A percentile compares a stretch with the other conserved stretches of the same genome.
Evolutionary conservation across 495 filamentous ascomycete genomes (phyloP).

Genomic region (Aspergillus leporis): DNA sequence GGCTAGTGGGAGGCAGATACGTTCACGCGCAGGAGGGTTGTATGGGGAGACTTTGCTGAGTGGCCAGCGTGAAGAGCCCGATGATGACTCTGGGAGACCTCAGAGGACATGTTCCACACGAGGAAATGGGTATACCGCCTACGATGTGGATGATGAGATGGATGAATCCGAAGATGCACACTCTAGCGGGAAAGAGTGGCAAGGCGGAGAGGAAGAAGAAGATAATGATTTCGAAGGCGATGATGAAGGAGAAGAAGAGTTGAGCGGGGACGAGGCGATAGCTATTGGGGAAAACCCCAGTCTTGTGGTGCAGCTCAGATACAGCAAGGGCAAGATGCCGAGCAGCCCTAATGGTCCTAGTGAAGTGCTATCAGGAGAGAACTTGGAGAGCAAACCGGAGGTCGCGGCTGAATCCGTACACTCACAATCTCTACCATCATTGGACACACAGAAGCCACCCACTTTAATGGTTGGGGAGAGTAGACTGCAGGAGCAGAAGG

Average conservation of each 20-base stretch:
- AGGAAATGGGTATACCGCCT: slow-evolving; percentile 50
- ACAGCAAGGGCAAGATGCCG: slow-evolving; percentile 36
- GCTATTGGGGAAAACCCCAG: slow-evolving; percentile 56
- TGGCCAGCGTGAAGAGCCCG: slow-evolving; percentile 46
- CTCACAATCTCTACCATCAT: background rate
- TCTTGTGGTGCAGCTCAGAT: slow-evolving; percentile 67
- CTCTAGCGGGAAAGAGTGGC: slow-evolving; percentile 60
- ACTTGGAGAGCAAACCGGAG: slow-evolving; percentile 8
- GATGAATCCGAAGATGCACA: slow-evolving; percentile 62
- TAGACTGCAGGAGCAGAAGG: background rate
- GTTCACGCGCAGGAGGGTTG: slow-evolving; percentile 68
- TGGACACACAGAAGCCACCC: slow-evolving; percentile 2
- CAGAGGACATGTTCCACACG: slow-evolving; percentile 34
- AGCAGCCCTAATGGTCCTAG: slow-evolving; percentile 19
- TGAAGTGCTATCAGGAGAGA: slow-evolving; percentile 22
- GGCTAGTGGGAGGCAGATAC: slow-evolving; percentile 85
- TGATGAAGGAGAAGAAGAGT: slow-evolving; percentile 59
- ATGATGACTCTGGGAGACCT: slow-evolving; percentile 28
- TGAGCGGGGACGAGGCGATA: slow-evolving; percentile 58
- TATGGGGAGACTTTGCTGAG: slow-evolving; percentile 74
- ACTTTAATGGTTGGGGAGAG: background rate
- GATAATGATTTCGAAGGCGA: slow-evolving; percentile 68
- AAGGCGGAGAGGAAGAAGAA: slow-evolving; percentile 70
- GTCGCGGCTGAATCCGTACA: background rate
- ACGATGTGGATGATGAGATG: slow-evolving; percentile 57